Evolutionary conservation across 148 eudicot genomes (phyloP), one percentile per base, ranked within the genome.

Genomic region (Camellia granthamiana): DNA sequence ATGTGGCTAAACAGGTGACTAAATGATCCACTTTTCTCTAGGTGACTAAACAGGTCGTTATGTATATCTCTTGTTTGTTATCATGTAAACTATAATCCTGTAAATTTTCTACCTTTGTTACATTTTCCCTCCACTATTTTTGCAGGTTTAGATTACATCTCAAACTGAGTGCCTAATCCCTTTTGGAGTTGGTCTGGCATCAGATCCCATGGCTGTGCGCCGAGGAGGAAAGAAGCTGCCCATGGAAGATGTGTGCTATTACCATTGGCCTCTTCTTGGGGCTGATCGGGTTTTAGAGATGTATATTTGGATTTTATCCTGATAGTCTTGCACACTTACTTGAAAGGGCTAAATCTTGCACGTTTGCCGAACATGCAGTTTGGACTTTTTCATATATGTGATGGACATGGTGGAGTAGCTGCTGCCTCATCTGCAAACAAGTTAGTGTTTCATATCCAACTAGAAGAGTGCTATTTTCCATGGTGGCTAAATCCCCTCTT

Each of bases 341-440:
- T 4, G 38, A 49, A 43, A 77, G 41, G 11, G 23, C 77, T 78
- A 54, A 30, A 84, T 61, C 44, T 72, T 60, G 41, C 15, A 59
- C 56, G 69, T 16, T 72, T 67, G 59, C 46, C 71, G 74, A 72
- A 61, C 0, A 16, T 83, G 86, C 94, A 95, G 99, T 92, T 95
- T 89, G 99, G 99, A 78, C 86, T 95, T 69, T 95, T 95, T 84
- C 95, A 95, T 79, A 89, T 95, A 64, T 92, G 95, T 77, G 99
- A 95, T 86, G 99, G 99, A 83, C 99, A 95, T 85, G 97, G 99
- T 65, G 99, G 98, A 87, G 94, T 83, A 41, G 84, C 74, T 81
- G 99, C 99, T 73, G 98, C 99, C 49, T 71, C 83, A 70, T 88
- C 91, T 81, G 98, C 89, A 80, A 90, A 98, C 97, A 92, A 88